Base-by-base conservation (phyloP, 2,329 filamentous ascomycete species). In the Fusarium sp. region DNA sequence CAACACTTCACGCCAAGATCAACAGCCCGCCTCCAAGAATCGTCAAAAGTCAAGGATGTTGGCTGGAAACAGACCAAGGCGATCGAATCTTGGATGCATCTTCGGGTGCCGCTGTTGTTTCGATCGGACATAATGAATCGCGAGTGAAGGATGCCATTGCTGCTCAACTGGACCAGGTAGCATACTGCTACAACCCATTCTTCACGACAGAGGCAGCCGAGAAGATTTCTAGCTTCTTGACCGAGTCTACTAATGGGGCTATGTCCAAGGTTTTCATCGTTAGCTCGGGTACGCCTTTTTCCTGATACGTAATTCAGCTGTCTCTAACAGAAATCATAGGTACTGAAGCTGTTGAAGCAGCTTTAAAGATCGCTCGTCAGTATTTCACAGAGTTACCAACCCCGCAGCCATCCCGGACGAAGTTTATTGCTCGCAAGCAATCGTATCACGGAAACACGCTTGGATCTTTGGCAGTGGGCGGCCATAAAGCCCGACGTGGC, bases 401-500 rank as follows among this genome's bases (percentile, higher is more conserved):
- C 6, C 69, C 75, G 2, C 47, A 77, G 8, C 56, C 51, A 9
- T 57, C 57, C 2, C 62, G 75, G 11, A 73, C 69, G 1, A 66
- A 33, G 0, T 77, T 77, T 6, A 77, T 77, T 38, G 68, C 75
- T 1, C 66, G 75, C 0, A 73, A 59, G 12, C 73, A 76, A 20
- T 77, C 75, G 0, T 77, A 76, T 2, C 75, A 77, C 5, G 75
- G 75, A 1, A 76, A 76, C 1, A 77, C 75, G 0, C 64, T 77
- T 2, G 75, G 75, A 0, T 70, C 75, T 4, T 8, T 77, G 14
- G 49, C 73, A 1, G 64, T 61, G 0, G 75, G 75, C 0, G 72
- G 76, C 0, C 70, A 80, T 5, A 66, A 70, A 8, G 70, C 74
- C 1, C 67, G 80, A 10, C 76, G 78, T 20, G 74, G 72, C 4